Percentiles rank a stretch among this genome's conserved stretches.
phyloP scores from a whole-genome alignment of 371 early-diverging fungal species.

The Apophysomyces elegans region DNA sequence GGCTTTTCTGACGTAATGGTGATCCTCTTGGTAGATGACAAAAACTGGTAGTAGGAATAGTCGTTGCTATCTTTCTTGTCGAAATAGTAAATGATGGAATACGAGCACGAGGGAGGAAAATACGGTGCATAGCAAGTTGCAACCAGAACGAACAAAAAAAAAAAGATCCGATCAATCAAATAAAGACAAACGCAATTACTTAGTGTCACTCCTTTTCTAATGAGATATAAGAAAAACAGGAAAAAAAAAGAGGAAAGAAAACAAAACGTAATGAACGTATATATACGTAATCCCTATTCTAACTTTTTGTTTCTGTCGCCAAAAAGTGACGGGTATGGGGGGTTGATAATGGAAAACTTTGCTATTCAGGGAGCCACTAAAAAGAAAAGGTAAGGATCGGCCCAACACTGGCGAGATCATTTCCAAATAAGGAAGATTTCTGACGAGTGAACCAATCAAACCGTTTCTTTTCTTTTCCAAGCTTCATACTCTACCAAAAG shows the following conservation, averaged over 20 bases:
- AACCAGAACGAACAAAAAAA: background rate
- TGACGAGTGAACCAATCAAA: slow-evolving; percentile 15
- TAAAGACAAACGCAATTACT: too few relatives aligned
- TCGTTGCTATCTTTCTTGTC: too few relatives aligned
- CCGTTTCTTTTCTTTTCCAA: background rate
- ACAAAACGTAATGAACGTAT: background rate
- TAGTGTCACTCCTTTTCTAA: background rate
- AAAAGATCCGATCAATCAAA: too few relatives aligned
- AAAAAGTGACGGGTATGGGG: slow-evolving; percentile 1
- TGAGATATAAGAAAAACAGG: background rate
- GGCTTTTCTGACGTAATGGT: background rate
- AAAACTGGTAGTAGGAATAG: background rate
- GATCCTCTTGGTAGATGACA: slow-evolving; percentile 6
- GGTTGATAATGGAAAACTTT: too few relatives aligned
- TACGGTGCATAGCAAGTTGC: slow-evolving; percentile 3
- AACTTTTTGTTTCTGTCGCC: background rate
- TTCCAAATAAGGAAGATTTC: slow-evolving; percentile 8
- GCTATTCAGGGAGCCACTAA: too few relatives aligned
- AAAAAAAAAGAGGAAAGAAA: background rate
- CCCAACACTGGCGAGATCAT: background rate
- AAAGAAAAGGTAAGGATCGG: too few relatives aligned
- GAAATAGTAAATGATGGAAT: too few relatives aligned
- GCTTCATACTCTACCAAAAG: too few relatives aligned
- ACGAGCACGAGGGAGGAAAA: background rate
- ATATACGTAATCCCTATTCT: background rate